These are phyloP conservation scores for Lachnellula occidentalis DNA, from an alignment of 2,329 filamentous ascomycete species.

Conservation along the genomic window DNA sequence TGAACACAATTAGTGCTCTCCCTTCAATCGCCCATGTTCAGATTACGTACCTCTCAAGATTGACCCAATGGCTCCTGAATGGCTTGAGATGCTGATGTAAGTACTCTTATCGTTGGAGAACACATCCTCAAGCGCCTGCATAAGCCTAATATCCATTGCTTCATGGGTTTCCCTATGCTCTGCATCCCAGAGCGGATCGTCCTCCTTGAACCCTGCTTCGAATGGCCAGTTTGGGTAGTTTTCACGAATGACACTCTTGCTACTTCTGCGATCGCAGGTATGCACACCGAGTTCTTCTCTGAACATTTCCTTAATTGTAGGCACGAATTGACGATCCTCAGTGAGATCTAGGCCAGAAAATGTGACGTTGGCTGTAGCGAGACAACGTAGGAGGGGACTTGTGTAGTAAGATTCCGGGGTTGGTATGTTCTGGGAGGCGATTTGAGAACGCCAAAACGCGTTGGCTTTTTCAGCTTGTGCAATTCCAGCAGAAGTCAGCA, in stretches of 20 bases:
- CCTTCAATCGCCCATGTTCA: not conserved
- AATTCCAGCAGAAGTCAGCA: conserved; percentile 52
- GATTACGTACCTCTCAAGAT: conserved; percentile 37
- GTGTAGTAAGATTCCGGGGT: conserved; percentile 60
- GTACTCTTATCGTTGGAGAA: conserved; percentile 47
- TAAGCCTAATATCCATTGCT: conserved; percentile 46
- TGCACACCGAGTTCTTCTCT: conserved; percentile 64
- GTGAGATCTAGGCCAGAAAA: conserved; percentile 52
- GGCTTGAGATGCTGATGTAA: conserved; percentile 55
- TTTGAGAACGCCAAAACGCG: conserved; percentile 51
- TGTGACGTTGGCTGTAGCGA: conserved; percentile 56
- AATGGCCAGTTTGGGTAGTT: conserved; percentile 50
- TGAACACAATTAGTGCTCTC: not conserved
- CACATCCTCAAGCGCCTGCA: conserved; percentile 49
- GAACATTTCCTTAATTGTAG: conserved; percentile 58
- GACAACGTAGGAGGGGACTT: conserved; percentile 57
- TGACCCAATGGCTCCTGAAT: conserved; percentile 51
- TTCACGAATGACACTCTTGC: conserved; percentile 44
- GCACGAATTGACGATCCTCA: conserved; percentile 45
- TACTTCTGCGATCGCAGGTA: conserved; percentile 60
- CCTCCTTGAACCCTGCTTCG: conserved; percentile 56
- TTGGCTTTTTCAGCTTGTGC: conserved; percentile 55
- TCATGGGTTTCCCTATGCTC: conserved; percentile 38
- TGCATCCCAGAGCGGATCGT: conserved; percentile 45
- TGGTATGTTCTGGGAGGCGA: conserved; percentile 49